A percentile compares a stretch with the other conserved stretches of the same genome.
Evolutionary conservation across 139 green algal species (phyloP).

Genomic region (Mesotaenium endlicherianum): DNA sequence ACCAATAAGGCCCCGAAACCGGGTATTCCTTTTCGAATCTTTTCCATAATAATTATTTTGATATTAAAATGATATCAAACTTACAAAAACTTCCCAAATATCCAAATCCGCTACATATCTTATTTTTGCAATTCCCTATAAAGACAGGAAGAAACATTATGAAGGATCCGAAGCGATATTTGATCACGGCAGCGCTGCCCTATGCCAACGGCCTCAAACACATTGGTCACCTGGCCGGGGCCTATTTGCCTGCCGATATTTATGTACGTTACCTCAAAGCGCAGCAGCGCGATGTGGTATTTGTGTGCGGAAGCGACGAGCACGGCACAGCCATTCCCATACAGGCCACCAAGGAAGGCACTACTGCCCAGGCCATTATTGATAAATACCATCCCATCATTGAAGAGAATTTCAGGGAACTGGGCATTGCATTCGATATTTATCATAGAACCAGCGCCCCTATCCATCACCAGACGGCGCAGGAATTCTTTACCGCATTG

Average conservation of each 20-base stretch:
- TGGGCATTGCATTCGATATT: not conserved
- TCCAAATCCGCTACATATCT: too few species aligned
- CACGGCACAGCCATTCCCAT: slow-evolving; percentile 95
- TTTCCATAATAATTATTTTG: too few species aligned
- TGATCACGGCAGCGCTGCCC: not conserved
- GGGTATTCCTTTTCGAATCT: too few species aligned
- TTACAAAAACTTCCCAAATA: too few species aligned
- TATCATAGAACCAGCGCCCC: not conserved
- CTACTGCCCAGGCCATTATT: slow-evolving; percentile 77
- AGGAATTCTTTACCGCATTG: not conserved
- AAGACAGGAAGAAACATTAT: too few species aligned
- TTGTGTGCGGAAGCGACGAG: slow-evolving; percentile 94
- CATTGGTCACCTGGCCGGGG: not conserved
- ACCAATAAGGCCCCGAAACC: too few species aligned
- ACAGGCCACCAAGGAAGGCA: slow-evolving; percentile 90
- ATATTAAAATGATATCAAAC: too few species aligned
- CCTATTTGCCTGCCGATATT: not conserved
- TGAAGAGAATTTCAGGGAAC: not conserved
- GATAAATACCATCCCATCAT: not conserved
- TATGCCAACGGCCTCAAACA: not conserved
- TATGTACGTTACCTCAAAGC: not conserved
- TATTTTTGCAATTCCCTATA: too few species aligned
- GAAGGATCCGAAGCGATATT: too few species aligned
- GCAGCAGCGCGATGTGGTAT: slow-evolving; percentile 60
- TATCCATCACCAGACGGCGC: not conserved